Evolutionary conservation across 139 green algal species (phyloP), one percentile per base, ranked within the genome.

Genomic region (Zygnema circumcarinatum): DNA sequence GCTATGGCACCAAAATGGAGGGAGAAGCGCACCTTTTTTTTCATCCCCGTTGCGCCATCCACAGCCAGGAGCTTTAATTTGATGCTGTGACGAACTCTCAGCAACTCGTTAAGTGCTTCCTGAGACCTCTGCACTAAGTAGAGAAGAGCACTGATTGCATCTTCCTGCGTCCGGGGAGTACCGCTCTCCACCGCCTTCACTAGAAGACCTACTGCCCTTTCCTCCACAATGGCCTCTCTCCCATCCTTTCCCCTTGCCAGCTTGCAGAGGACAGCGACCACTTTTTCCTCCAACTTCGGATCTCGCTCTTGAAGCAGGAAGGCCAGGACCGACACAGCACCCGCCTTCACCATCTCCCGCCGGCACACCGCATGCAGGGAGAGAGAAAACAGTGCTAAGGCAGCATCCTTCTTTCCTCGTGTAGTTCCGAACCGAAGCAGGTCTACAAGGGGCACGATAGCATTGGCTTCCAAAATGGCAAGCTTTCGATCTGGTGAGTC

Each of bases 361-460:
- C 25, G 22, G 83, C 38, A 78, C 31, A 21, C 79, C n/a, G 31
- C 73, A 53, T 76, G 29, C 36, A 36, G 35, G 22, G 81, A 87
- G 0, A 87, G 73, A 39, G 82, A 85, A 69, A 87, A 87, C 11
- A 87, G 81, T 35, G 41, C 81, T 0, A 56, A 32, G 25, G 81
- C 81, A 2, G 81, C 81, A 41, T 87, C 81, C 73, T 84, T 82
- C n/a, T 87, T 87, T 35, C 81, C 81, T 1, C 81, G 73, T 69
- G 81, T 85, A 35, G 35, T 84, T 32, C 81, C 81, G 22, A 22
- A 11, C 73, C 36, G 68, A 16, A 87, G 81, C 81, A 87, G 32
- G 38, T 84, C 81, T 22, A 87, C 72, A 11, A 87, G 81, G 11
- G 81, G 69, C 2, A 31, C 35, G 22, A 87, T 87, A 3, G 81